phyloP scores from a whole-genome alignment of 169 alveolate species.

The Plasmodium fragile region DNA sequence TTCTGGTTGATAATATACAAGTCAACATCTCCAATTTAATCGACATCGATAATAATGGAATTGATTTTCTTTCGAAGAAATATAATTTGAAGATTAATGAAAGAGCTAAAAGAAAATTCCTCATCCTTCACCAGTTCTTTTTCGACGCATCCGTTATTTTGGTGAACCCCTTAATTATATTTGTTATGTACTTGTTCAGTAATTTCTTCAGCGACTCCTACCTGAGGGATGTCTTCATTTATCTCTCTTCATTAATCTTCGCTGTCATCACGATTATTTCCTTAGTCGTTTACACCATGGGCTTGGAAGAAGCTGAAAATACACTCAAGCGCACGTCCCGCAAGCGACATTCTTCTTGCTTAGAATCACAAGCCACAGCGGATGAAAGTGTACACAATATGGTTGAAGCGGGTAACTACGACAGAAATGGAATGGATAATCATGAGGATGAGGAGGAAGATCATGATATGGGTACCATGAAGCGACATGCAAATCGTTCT shows the following conservation, averaged over 20 bases:
- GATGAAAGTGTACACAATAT: constrained; percentile 5
- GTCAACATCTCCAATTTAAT: constrained; percentile 31
- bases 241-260: constrained; percentile 15
- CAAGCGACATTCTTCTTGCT: neutral
- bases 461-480: neutral
- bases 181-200: constrained; percentile 44
- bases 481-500: neutral
- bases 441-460: neutral
- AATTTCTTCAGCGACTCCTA: constrained; percentile 8
- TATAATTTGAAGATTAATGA: constrained; percentile 40
- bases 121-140: constrained; percentile 51
- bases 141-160: constrained; percentile 41
- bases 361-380: neutral
- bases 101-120: constrained; percentile 25
- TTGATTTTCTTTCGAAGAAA: constrained; percentile 46
- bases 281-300: neutral
- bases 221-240: constrained; percentile 40
- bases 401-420: neutral
- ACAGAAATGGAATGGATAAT: neutral
- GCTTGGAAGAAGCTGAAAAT: constrained; percentile 14
- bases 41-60: constrained; percentile 67
- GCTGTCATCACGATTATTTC: constrained; percentile 28
- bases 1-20: constrained; percentile 34
- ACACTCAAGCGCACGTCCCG: neutral
- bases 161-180: constrained; percentile 36